Percentiles rank a stretch among this genome's conserved stretches.
phyloP scores from a whole-genome alignment of 495 filamentous ascomycete species.

The Cryomyces antarcticus region DNA sequence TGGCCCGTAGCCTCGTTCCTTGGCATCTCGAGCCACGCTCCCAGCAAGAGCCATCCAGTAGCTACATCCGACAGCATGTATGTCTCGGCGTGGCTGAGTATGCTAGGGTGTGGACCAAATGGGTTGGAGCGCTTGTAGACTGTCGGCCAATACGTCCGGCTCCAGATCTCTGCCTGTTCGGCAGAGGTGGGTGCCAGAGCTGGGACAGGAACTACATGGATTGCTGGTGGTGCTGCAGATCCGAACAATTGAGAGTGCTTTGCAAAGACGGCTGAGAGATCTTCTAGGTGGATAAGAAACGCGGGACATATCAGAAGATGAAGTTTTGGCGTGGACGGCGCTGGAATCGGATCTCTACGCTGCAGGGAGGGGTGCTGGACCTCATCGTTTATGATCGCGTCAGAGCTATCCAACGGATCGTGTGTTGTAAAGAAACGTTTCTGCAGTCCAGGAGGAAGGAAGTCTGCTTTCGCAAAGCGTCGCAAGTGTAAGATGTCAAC shows the following conservation, averaged over 20 bases:
- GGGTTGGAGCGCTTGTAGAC: conserved; percentile 71
- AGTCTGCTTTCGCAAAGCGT: conserved; percentile 51
- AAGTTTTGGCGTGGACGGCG: conserved; percentile 5
- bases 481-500: conserved; percentile 58
- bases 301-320: conserved; percentile 26
- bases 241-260: no score
- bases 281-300: conserved; percentile 19
- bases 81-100: conserved; percentile 29
- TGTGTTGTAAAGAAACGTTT: no score
- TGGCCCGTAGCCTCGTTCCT: no score
- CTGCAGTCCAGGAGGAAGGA: no score
- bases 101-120: conserved; percentile 48
- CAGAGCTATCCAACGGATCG: not conserved
- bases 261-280: conserved; percentile 15
- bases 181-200: conserved; percentile 51
- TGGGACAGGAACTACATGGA: conserved; percentile 41
- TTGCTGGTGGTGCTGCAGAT: conserved; percentile 1
- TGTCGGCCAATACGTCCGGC: conserved; percentile 63
- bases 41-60: conserved; percentile 46
- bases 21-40: no score
- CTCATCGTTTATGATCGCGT: not conserved
- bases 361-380: conserved; percentile 3
- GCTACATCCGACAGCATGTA: conserved; percentile 35
- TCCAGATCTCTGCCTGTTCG: conserved; percentile 59
- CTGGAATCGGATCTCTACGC: not conserved